Base-by-base conservation (phyloP, 164 flowering plant genomes). In the Cinnamomum chago region DNA sequence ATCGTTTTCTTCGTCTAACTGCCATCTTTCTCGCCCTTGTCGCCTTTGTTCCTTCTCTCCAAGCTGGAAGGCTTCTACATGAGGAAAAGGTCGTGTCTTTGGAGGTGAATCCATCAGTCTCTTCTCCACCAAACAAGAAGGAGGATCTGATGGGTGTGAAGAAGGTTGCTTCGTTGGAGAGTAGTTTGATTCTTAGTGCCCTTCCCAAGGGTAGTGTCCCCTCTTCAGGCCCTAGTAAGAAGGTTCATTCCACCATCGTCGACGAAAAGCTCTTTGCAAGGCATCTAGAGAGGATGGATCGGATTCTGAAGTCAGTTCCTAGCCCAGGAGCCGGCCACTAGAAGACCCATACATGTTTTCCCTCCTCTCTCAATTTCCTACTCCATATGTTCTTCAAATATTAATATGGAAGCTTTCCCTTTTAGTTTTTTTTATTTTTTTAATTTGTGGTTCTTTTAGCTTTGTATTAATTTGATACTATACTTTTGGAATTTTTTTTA, bases 281-380 rank as follows among this genome's bases (percentile, higher is more conserved):
- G 58, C 93, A 87, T 79, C 81, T 84, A 18, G 73, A 81, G 15
- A 70, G 67, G 58, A 18, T 78, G 62, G 93, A 88, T 50, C 87
- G 93, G 77, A 79, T 86, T 79, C 79, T 91, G 2, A 78, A 79
- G 47, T 90, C 97, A 1, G 92, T 90, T 6, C 97, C 94, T 0
- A 92, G 97, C 73, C 97, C 97, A 12, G 94, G 92, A 0, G 83
- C 73, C 22, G 94, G 92, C 65, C 88, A 90, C 70, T 88, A 77
- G 70, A 55, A 3, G 11, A 27, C 60, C 72, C 60, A 55, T 20
- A 20, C 13, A 14, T 55, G n/a, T 20, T 5, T 50, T 17, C n/a
- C 6, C 23, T 23, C 18, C 58, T n/a, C 72, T 20, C 58, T n/a
- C 55, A 5, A n/a, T 47, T 40, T 67, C 47, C n/a, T 67, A 17